Conservation (phyloP, 2,329 filamentous ascomycete species). For the Bipolaris gigantea region DNA sequence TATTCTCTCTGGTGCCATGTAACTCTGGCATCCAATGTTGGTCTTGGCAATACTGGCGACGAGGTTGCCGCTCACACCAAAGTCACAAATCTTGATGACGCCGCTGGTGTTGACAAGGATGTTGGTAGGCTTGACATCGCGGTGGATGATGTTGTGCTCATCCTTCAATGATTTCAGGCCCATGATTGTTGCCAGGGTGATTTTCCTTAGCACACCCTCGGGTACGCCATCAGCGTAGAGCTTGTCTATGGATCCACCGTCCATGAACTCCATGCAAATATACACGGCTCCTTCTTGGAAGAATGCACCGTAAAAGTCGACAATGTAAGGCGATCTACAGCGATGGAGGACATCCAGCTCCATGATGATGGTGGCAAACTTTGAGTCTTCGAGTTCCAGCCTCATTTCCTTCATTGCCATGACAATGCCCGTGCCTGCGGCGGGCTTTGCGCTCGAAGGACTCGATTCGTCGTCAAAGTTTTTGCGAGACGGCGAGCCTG, state of each 20-base stretch:
- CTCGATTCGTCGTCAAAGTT: constrained; percentile 40
- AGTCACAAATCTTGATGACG: constrained; percentile 97
- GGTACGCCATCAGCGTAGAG: constrained; percentile 89
- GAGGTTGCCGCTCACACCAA: constrained; percentile 93
- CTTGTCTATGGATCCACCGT: constrained; percentile 96
- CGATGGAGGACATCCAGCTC: constrained; percentile 95
- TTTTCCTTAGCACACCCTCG: constrained; percentile 84
- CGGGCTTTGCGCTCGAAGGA: constrained; percentile 40
- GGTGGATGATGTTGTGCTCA: constrained; percentile 98
- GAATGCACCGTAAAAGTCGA: constrained; percentile 98
- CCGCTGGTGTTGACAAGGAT: constrained; percentile 88
- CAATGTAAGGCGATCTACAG: constrained; percentile 92
- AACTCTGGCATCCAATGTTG: constrained; percentile 98
- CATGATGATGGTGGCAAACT: constrained; percentile 96
- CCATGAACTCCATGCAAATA: constrained; percentile 99
- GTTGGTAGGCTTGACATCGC: constrained; percentile 99
- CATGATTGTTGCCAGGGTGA: constrained; percentile 85
- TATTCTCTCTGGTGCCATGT: constrained; percentile 98
- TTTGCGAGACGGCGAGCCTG: constrained; percentile 40
- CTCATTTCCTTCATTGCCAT: constrained; percentile 99
- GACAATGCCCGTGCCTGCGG: constrained; percentile 69
- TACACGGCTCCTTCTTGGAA: constrained; percentile 99
- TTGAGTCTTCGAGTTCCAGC: constrained; percentile 91
- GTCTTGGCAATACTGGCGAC: constrained; percentile 98
- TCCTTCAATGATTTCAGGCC: constrained; percentile 93